Evolutionary conservation across 371 early-diverging fungal genomes (phyloP), one percentile per base, ranked within the genome.

Genomic region (Mortierella sp.): DNA sequence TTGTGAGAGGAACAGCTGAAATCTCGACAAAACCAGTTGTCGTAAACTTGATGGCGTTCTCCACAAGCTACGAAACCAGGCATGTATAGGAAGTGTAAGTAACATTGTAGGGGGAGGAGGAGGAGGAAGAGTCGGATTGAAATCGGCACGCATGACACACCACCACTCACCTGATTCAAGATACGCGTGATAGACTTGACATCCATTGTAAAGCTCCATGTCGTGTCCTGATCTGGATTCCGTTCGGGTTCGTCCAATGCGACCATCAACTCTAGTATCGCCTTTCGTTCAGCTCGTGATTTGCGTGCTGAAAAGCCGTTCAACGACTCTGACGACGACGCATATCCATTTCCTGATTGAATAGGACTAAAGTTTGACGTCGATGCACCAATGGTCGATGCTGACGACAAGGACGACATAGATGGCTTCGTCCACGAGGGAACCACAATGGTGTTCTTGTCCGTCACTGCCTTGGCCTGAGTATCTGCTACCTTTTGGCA

Each of bases 41-140:
- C 6, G 81, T 81, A 48, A 81, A 81, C 57, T 81, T 81, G 55
- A 81, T 67, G n/a, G 81, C 77, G 31, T 81, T 81, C 43, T 77
- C 79, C 41, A 63, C 60, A 8, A 74, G 64, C 76, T 74, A 43
- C 14, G 13, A 37, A 50, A 25, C 10, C 25, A 47, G 46, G 37
- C 12, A 21, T 1, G 24, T 10, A n/a, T n/a, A 10, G 31, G 1
- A 56, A 28, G 27, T 29, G 2, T 34, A 56, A 27, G n/a, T n/a
- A n/a, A n/a, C n/a, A n/a, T n/a, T n/a, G n/a, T n/a, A n/a, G n/a
- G n/a, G n/a, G n/a, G n/a, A n/a, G n/a, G n/a, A n/a, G n/a, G n/a
- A n/a, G n/a, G n/a, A n/a, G n/a, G n/a, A n/a, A n/a, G n/a, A n/a
- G n/a, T n/a, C 7, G 8, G 48, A 24, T 22, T 16, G n/a, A 45